Conservation (phyloP, 192 early-diverging fungal genomes). For the Coemansia sp. region DNA sequence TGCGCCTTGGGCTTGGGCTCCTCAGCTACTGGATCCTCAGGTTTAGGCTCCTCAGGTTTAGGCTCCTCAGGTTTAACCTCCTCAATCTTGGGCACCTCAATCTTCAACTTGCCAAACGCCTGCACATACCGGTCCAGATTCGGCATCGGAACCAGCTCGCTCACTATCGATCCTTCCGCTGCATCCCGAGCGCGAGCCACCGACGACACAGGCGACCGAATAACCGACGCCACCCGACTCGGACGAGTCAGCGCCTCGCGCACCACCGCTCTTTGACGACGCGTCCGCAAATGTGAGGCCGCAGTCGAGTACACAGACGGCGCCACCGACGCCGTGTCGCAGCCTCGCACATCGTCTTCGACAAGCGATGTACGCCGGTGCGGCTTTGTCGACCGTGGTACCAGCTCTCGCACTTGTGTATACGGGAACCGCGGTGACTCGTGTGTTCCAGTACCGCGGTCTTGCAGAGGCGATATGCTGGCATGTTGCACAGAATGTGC, state of each 20-base stretch:
- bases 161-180: background rate
- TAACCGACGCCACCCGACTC: constrained; percentile 20
- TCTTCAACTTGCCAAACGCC: constrained; percentile 47
- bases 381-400: constrained; percentile 29
- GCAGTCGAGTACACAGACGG: constrained; percentile 24
- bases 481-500: background rate
- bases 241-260: constrained; percentile 29
- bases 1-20: background rate
- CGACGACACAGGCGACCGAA: constrained; percentile 20
- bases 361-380: constrained; percentile 34
- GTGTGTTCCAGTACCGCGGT: background rate
- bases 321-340: background rate
- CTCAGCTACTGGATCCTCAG: background rate
- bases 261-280: constrained; percentile 34
- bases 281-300: constrained; percentile 24
- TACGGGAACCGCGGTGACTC: constrained; percentile 24
- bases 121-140: constrained; percentile 45
- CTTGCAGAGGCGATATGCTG: background rate
- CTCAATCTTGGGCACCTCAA: constrained; percentile 13
- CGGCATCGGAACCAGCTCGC: constrained; percentile 30
- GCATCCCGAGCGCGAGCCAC: background rate
- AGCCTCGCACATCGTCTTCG: constrained; percentile 13
- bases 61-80: background rate
- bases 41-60: background rate
- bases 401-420: constrained; percentile 43